A percentile compares a stretch with the other conserved stretches of the same genome.
Conservation (phyloP, 192 early-diverging fungal genomes). For the Backusella australiensis region DNA sequence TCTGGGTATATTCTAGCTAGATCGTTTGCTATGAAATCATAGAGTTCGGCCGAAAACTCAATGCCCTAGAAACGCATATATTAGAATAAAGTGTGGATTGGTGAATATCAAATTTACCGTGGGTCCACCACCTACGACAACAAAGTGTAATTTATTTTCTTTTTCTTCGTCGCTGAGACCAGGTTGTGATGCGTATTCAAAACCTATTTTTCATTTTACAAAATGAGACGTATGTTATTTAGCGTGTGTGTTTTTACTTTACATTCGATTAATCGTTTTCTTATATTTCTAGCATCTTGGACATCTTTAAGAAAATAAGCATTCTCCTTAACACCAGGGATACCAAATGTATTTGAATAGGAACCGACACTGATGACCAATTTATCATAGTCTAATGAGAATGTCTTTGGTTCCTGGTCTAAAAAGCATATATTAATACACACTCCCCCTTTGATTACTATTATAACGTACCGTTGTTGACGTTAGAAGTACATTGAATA, state of each 20-base stretch:
- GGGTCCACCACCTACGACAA: conserved; percentile 85
- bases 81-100: background rate
- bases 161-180: conserved; percentile 61
- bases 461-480: conserved; percentile 28
- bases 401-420: conserved; percentile 25
- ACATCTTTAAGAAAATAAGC: conserved; percentile 87
- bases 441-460: background rate
- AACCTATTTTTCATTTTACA: conserved; percentile 24
- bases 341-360: conserved; percentile 81
- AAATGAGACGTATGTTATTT: background rate
- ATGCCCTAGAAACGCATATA: conserved; percentile 42
- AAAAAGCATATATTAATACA: background rate
- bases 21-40: conserved; percentile 85
- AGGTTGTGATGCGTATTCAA: conserved; percentile 76
- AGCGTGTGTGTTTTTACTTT: background rate
- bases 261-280: conserved; percentile 75
- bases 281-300: conserved; percentile 79
- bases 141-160: conserved; percentile 72
- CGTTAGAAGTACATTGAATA: conserved; percentile 40
- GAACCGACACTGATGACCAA: conserved; percentile 82
- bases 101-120: conserved; percentile 44
- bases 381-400: conserved; percentile 71
- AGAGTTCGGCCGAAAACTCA: conserved; percentile 72
- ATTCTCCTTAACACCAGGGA: conserved; percentile 80
- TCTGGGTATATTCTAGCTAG: conserved; percentile 71